Conservation (phyloP, 257 asterid genomes). For the Solanum pinnatisectum region DNA sequence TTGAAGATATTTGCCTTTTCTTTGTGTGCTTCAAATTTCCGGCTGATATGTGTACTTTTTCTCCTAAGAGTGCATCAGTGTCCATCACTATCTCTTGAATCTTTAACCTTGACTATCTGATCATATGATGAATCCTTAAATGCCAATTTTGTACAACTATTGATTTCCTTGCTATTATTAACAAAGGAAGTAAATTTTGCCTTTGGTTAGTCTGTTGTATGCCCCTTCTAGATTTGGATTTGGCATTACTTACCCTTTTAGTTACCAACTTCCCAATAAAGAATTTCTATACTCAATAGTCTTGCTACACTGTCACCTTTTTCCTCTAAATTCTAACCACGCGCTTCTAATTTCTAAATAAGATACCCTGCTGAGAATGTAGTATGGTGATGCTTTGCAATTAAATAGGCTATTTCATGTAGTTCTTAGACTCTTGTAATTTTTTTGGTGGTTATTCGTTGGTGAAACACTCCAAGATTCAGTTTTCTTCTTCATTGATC, state of each 20-base stretch:
- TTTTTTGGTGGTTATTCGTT: background rate
- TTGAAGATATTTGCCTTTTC: background rate
- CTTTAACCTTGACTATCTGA: background rate
- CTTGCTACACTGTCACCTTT: background rate
- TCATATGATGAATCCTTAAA: background rate
- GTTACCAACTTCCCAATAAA: background rate
- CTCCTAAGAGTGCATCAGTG: background rate
- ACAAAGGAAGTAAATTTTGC: background rate
- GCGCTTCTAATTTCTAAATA: background rate
- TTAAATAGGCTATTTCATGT: background rate
- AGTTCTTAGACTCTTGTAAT: background rate
- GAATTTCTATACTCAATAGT: background rate
- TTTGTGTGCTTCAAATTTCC: background rate
- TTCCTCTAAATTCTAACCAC: background rate
- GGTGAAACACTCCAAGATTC: background rate
- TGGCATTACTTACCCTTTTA: background rate
- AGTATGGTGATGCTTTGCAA: background rate
- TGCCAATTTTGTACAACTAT: background rate
- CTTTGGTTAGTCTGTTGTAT: background rate
- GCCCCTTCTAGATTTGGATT: background rate
- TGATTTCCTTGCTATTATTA: background rate
- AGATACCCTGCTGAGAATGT: background rate
- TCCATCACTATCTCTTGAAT: background rate
- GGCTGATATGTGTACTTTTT: background rate
- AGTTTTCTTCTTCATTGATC: background rate